A percentile compares a stretch with the other conserved stretches of the same genome.
Evolutionary conservation across 2,329 filamentous ascomycete species (phyloP).

Genomic region (Cercospora janseana): DNA sequence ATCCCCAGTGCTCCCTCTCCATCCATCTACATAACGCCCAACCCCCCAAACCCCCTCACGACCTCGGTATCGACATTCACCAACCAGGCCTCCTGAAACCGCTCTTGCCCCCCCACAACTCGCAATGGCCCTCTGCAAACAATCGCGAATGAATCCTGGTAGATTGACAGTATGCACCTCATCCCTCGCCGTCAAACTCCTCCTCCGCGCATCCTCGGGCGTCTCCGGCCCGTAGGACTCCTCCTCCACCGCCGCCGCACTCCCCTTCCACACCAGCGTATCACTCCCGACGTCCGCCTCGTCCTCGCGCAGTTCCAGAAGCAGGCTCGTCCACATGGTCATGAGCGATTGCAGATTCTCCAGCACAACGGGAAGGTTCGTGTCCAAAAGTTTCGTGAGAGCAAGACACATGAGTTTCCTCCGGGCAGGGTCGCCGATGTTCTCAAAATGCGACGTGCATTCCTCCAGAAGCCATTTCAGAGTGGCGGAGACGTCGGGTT

Average conservation of each 20-base stretch:
- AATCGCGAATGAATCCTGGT: constrained; percentile 62
- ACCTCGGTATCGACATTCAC: constrained; percentile 75
- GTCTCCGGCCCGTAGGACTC: constrained; percentile 40
- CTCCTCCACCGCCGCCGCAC: constrained; percentile 13
- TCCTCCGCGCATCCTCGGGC: constrained; percentile 47
- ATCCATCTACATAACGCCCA: constrained; percentile 36
- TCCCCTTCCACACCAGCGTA: constrained; percentile 42
- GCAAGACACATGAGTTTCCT: constrained; percentile 72
- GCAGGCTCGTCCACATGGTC: constrained; percentile 69
- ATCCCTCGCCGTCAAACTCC: constrained; percentile 58
- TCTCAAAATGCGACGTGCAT: constrained; percentile 67
- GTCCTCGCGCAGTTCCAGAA: constrained; percentile 63
- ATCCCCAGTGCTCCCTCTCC: not conserved
- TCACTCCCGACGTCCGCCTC: constrained; percentile 34
- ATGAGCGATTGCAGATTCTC: constrained; percentile 67
- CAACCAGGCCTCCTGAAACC: constrained; percentile 67
- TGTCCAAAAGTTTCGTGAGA: constrained; percentile 68
- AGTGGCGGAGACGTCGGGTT: constrained; percentile 35
- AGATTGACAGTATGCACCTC: constrained; percentile 66
- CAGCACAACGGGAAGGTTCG: constrained; percentile 51
- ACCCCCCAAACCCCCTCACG: constrained; percentile 58
- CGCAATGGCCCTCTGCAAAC: constrained; percentile 59
- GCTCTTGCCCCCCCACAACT: constrained; percentile 62
- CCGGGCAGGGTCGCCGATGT: constrained; percentile 62
- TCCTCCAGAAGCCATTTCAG: constrained; percentile 54